Evolutionary conservation across 2,329 filamentous ascomycete species (phyloP).

Genomic region (Verticillium nonalfalfae): DNA sequence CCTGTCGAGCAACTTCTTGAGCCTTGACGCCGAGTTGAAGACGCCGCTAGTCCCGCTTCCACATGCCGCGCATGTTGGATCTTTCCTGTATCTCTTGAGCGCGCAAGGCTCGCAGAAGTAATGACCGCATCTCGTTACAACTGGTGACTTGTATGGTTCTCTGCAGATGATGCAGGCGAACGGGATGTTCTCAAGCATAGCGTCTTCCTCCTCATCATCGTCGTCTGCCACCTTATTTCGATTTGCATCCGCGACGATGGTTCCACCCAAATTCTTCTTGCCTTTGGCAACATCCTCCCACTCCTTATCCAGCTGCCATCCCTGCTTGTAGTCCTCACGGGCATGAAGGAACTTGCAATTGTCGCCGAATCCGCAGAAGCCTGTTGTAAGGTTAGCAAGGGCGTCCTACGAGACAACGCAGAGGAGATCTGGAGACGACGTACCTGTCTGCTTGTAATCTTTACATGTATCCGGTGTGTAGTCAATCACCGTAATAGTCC

Average conservation of each 20-base stretch:
- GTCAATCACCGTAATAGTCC: constrained; percentile 84
- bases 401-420: neutral
- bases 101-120: constrained; percentile 95
- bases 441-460: constrained; percentile 76
- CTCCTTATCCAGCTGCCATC: constrained; percentile 91
- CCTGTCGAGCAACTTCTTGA: constrained; percentile 74
- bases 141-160: constrained; percentile 68
- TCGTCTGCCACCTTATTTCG: constrained; percentile 25
- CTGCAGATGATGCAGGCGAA: constrained; percentile 88
- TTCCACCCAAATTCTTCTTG: constrained; percentile 56
- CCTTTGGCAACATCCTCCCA: constrained; percentile 83
- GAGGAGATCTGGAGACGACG: constrained; percentile 17
- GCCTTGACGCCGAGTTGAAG: constrained; percentile 79
- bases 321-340: constrained; percentile 76
- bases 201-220: constrained; percentile 55
- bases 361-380: constrained; percentile 61
- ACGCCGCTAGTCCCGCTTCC: constrained; percentile 80
- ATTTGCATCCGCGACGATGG: constrained; percentile 54
- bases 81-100: constrained; percentile 76
- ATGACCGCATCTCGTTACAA: constrained; percentile 87
- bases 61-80: constrained; percentile 81
- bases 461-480: constrained; percentile 94
- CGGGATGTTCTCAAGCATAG: constrained; percentile 74
- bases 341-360: constrained; percentile 77
- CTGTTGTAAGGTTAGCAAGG: constrained; percentile 18